A percentile compares a stretch with the other conserved stretches of the same genome.
Conservation (phyloP, 305 asterid species). For the Fraxinus angustifolia region DNA sequence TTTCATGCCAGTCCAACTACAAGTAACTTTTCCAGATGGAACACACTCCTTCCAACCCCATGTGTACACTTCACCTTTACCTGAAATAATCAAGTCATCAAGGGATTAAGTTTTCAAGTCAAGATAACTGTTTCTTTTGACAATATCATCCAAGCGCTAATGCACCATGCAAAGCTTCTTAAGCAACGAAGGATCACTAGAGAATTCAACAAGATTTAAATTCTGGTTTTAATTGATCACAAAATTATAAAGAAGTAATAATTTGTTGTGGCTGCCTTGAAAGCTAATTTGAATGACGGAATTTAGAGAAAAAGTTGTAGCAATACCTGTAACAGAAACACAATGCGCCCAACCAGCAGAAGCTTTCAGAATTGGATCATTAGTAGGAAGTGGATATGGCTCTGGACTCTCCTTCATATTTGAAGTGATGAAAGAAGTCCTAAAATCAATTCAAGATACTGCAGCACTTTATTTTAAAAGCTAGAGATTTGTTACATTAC, state of each 20-base stretch:
- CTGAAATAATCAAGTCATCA: slow-evolving; percentile 31
- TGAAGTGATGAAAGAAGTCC: slow-evolving; percentile 21
- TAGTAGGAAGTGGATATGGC: slow-evolving; percentile 50
- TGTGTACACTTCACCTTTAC: slow-evolving; percentile 50
- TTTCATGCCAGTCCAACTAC: slow-evolving; percentile 31
- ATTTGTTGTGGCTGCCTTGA: not conserved
- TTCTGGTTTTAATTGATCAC: not conserved
- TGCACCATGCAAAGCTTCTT: not conserved
- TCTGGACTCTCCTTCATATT: slow-evolving; percentile 49
- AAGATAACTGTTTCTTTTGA: not conserved
- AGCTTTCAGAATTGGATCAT: slow-evolving; percentile 46
- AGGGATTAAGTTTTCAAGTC: slow-evolving; percentile 1
- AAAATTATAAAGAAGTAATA: slow-evolving; percentile 6
- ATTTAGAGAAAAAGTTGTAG: not conserved
- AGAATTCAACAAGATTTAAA: not conserved
- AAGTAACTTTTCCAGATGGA: slow-evolving; percentile 43
- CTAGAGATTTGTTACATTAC: slow-evolving; percentile 30
- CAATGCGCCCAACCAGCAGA: slow-evolving; percentile 80
- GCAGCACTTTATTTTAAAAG: slow-evolving; percentile 1
- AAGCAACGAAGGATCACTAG: not conserved
- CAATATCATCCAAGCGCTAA: not conserved
- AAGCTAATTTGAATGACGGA: not conserved
- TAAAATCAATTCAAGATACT: slow-evolving; percentile 20
- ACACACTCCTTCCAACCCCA: slow-evolving; percentile 83
- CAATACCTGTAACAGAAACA: slow-evolving; percentile 55